Evolutionary conservation across 306 rosid genomes (phyloP), one percentile per base, ranked within the genome.

Genomic region (Ormosia semicastrata): DNA sequence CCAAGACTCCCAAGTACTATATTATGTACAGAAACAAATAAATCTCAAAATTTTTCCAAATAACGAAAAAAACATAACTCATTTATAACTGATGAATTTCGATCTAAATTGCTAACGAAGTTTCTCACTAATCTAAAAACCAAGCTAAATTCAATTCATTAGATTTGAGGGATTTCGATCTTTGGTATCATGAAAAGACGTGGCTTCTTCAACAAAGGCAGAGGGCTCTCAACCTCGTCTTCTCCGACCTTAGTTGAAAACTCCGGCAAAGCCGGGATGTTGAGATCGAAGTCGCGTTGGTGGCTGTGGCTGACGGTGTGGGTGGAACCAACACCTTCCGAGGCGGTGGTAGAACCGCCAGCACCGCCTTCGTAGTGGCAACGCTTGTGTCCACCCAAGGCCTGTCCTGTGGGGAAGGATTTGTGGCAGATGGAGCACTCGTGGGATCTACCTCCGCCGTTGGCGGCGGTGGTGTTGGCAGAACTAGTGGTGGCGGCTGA

Each of bases 341-440:
- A 93, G 29, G 90, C 84, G 0, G 94, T 88, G 29, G 73, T 64
- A 3, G 66, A 54, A 34, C 78, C 56, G 15, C 53, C 68, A 4
- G 34, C 65, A 29, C 94, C 90, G 6, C 98, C 98, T 34, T 95
- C 98, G 78, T 95, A 95, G 94, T 95, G 99, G 77, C 98, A 88
- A 15, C 99, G 92, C 80, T 95, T 95, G 97, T 95, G 99, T 24
- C 99, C 99, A 0, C 99, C 99, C 71, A 95, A 71, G 56, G 99
- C 99, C 75, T 95, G 99, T 7, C 99, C 99, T 0, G 93, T 93
- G 3, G 99, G 92, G n/a, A 93, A 95, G 2, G 89, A 82, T 82
- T 92, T 95, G 44, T 92, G 98, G 74, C 99, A 95, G 78, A 95
- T 92, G 34, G 99, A 89, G 34, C 99, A 95, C 86, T 90, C 93